A percentile compares a stretch with the other conserved stretches of the same genome.
These are phyloP conservation scores for Neofusicoccum kwambonambiense DNA, from an alignment of 2,329 filamentous ascomycete genomes.

Conservation along the genomic window DNA sequence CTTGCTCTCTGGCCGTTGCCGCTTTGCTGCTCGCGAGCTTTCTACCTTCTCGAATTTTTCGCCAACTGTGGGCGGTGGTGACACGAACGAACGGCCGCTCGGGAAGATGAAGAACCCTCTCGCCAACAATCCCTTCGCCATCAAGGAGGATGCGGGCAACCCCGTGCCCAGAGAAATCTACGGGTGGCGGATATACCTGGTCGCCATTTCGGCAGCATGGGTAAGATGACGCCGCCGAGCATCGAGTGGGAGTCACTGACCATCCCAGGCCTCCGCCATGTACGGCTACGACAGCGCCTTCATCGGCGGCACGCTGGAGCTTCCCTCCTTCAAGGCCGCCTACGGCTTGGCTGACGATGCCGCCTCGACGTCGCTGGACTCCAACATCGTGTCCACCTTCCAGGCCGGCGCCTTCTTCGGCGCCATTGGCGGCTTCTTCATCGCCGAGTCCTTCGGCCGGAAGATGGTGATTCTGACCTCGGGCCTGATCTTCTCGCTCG, in stretches of 20 bases:
- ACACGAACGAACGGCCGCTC: neutral
- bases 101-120: slow-evolving; percentile 4
- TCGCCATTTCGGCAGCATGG: slow-evolving; percentile 68
- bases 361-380: slow-evolving; percentile 53
- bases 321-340: slow-evolving; percentile 55
- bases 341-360: slow-evolving; percentile 29
- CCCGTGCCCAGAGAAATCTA: slow-evolving; percentile 55
- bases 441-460: slow-evolving; percentile 58
- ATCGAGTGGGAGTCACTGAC: neutral
- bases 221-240: neutral
- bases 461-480: slow-evolving; percentile 56
- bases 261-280: slow-evolving; percentile 41
- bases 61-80: neutral
- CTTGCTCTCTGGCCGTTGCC: neutral
- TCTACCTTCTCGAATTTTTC: neutral
- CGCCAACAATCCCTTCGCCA: slow-evolving; percentile 4
- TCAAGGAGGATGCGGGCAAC: neutral
- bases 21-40: neutral
- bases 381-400: slow-evolving; percentile 68
- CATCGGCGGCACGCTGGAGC: slow-evolving; percentile 60
- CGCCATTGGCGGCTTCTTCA: slow-evolving; percentile 56
- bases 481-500: slow-evolving; percentile 58
- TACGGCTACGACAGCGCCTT: slow-evolving; percentile 53
- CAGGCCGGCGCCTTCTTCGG: slow-evolving; percentile 68
- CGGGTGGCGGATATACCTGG: slow-evolving; percentile 65